Conservation (phyloP, 1,284 basidiomycete genomes). For the Neolentinus lepideus region DNA sequence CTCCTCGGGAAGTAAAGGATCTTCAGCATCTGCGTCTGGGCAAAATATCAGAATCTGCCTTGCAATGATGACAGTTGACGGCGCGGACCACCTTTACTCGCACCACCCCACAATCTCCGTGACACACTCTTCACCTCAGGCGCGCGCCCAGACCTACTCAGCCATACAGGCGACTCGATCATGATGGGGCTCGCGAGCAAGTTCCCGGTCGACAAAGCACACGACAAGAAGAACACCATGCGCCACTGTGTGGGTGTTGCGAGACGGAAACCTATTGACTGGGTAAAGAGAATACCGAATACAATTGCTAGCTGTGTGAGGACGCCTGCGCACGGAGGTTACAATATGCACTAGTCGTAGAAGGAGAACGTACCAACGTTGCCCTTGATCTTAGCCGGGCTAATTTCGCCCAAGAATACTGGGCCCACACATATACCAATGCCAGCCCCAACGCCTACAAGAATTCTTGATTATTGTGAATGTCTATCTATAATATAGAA, state of each 20-base stretch:
- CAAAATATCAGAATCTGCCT: slow-evolving; percentile 1
- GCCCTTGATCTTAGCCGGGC: slow-evolving; percentile 68
- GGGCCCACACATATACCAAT: slow-evolving; percentile 84
- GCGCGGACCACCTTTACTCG: background rate
- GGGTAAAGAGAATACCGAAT: slow-evolving; percentile 76
- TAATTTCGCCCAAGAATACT: slow-evolving; percentile 78
- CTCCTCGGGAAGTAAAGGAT: slow-evolving; percentile 36
- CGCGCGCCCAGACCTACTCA: slow-evolving; percentile 40
- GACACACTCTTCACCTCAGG: slow-evolving; percentile 42
- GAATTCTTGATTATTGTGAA: slow-evolving; percentile 37
- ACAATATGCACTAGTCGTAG: background rate
- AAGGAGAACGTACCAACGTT: slow-evolving; percentile 46
- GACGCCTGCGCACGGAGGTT: slow-evolving; percentile 46
- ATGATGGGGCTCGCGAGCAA: slow-evolving; percentile 44
- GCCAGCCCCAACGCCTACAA: slow-evolving; percentile 78
- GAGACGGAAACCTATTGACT: slow-evolving; percentile 56
- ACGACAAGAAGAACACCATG: slow-evolving; percentile 63
- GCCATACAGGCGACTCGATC: slow-evolving; percentile 65
- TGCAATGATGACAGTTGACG: background rate
- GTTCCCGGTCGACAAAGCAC: slow-evolving; percentile 52
- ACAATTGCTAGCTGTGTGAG: slow-evolving; percentile 87
- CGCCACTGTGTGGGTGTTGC: slow-evolving; percentile 70
- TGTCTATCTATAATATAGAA: background rate
- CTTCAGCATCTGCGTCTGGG: slow-evolving; percentile 20
- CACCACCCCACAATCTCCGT: slow-evolving; percentile 42